These are phyloP conservation scores for Obba rivulosa DNA, from an alignment of 768 basidiomycete genomes.

Conservation along the genomic window DNA sequence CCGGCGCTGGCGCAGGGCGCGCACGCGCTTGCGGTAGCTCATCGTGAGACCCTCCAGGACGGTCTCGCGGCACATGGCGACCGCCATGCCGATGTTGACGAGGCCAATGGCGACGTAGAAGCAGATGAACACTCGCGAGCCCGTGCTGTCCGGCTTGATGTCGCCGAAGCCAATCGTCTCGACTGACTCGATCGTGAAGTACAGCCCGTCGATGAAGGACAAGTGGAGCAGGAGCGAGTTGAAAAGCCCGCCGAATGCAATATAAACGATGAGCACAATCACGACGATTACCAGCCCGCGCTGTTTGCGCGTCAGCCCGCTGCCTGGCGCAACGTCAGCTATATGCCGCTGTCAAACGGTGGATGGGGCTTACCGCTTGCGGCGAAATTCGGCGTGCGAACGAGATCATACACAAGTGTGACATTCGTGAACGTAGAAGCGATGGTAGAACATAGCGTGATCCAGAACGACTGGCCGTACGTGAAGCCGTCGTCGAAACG, in stretches of 20 bases:
- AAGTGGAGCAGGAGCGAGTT: slow-evolving; percentile 49
- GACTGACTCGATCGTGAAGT: slow-evolving; percentile 70
- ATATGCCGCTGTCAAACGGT: background rate
- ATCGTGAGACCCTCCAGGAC: slow-evolving; percentile 69
- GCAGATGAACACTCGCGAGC: slow-evolving; percentile 54
- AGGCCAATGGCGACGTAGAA: slow-evolving; percentile 57
- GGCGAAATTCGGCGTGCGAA: slow-evolving; percentile 55
- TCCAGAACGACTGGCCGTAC: slow-evolving; percentile 67
- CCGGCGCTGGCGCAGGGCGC: slow-evolving; percentile 40
- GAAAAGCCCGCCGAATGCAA: slow-evolving; percentile 66
- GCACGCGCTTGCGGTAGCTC: slow-evolving; percentile 53
- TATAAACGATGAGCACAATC: slow-evolving; percentile 67
- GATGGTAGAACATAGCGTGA: slow-evolving; percentile 69
- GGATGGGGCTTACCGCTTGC: slow-evolving; percentile 44
- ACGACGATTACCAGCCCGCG: slow-evolving; percentile 74
- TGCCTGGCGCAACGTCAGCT: slow-evolving; percentile 39
- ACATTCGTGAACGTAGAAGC: slow-evolving; percentile 61
- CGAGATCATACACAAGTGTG: slow-evolving; percentile 59
- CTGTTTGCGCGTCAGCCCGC: slow-evolving; percentile 77
- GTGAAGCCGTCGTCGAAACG: slow-evolving; percentile 62
- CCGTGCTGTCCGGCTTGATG: slow-evolving; percentile 47
- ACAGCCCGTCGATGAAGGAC: slow-evolving; percentile 68
- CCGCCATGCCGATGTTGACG: slow-evolving; percentile 47
- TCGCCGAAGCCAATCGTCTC: slow-evolving; percentile 75
- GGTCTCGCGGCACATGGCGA: slow-evolving; percentile 62